Conservation (phyloP, 2,329 filamentous ascomycete genomes). For the Hypoxylon sp. region DNA sequence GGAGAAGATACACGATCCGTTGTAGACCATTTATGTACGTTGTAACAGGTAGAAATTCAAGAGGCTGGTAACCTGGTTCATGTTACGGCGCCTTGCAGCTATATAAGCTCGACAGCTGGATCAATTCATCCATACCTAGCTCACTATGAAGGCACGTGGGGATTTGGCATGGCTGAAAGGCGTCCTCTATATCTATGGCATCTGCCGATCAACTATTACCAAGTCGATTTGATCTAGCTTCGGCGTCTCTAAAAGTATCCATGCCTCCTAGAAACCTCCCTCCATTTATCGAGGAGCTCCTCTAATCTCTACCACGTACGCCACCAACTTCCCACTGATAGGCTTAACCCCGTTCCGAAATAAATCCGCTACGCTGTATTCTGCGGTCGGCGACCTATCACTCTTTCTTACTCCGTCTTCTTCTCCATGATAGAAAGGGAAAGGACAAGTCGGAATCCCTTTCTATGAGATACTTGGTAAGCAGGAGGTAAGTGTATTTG, state of each 20-base stretch:
- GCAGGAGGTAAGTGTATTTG: no score
- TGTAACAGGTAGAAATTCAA: neutral
- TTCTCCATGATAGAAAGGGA: neutral
- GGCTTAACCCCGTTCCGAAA: neutral
- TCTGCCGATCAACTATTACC: neutral
- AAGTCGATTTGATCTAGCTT: neutral
- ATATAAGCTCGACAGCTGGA: neutral
- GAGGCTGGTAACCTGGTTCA: neutral
- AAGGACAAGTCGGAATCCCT: neutral
- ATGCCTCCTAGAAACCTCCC: no score
- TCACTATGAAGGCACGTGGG: slow-evolving; percentile 36
- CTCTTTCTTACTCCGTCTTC: neutral
- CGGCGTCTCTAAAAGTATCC: neutral
- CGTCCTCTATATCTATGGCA: neutral
- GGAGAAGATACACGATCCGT: neutral
- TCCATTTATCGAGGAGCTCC: neutral
- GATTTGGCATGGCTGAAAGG: neutral
- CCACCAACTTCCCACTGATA: neutral
- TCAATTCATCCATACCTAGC: slow-evolving; percentile 24
- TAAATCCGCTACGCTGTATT: neutral
- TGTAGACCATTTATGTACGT: slow-evolving; percentile 5
- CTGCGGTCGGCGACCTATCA: neutral
- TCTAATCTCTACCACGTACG: neutral
- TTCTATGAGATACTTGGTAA: no score
- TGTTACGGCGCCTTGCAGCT: slow-evolving; percentile 1